These are phyloP conservation scores for Diaporthe sp. DNA, from an alignment of 2,329 filamentous ascomycete genomes.

Conservation along the genomic window DNA sequence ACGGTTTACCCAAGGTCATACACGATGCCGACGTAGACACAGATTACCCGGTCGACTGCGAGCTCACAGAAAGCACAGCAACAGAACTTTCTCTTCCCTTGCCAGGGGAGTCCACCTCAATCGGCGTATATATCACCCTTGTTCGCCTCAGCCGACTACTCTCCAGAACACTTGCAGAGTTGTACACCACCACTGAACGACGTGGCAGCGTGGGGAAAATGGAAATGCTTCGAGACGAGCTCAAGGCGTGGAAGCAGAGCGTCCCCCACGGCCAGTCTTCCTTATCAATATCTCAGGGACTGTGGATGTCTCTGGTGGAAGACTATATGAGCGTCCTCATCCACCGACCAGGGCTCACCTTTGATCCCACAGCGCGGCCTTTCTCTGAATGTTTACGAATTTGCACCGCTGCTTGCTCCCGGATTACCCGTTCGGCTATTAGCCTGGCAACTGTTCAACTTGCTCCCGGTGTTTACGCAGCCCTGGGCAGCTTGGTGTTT, in stretches of 20 bases:
- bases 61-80: constrained; percentile 6
- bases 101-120: constrained; percentile 7
- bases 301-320: constrained; percentile 13
- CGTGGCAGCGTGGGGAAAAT: constrained; percentile 9
- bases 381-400: constrained; percentile 16
- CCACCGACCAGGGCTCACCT: constrained; percentile 25
- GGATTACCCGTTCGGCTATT: neutral
- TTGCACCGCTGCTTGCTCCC: constrained; percentile 4
- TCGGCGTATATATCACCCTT: neutral
- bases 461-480: neutral
- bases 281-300: neutral
- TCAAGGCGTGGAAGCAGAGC: neutral
- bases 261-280: neutral
- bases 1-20: neutral
- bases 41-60: constrained; percentile 11
- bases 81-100: constrained; percentile 15
- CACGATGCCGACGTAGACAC: constrained; percentile 17
- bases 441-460: neutral
- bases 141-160: constrained; percentile 30
- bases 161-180: constrained; percentile 11
- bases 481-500: constrained; percentile 16
- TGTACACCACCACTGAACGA: constrained; percentile 26
- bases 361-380: neutral
- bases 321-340: constrained; percentile 12
- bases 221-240: neutral